Evolutionary conservation across 106 monocot species (phyloP).

Genomic region (Hemerocallis citrina): DNA sequence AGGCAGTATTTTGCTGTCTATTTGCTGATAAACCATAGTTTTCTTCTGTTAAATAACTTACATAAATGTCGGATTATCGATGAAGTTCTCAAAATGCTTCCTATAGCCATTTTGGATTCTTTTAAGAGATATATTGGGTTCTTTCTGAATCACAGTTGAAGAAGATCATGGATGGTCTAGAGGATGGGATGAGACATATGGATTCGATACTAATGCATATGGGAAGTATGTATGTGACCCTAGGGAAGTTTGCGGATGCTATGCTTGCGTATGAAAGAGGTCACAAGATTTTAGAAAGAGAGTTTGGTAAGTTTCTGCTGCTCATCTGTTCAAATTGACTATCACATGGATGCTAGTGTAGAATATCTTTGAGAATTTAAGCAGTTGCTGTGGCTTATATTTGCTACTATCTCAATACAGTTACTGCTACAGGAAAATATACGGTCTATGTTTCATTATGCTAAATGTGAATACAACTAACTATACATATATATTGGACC

Average conservation of each 20-base stretch:
- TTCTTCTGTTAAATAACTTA: not conserved
- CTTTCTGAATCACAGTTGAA: conserved; percentile 39
- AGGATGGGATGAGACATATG: conserved; percentile 32
- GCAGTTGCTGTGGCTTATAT: not conserved
- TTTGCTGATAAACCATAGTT: not conserved
- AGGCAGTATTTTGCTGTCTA: not conserved
- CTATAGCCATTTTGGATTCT: not conserved
- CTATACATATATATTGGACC: not conserved
- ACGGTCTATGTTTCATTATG: not conserved
- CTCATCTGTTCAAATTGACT: not conserved
- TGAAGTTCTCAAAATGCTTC: not conserved
- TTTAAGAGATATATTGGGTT: not conserved
- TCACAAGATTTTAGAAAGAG: conserved; percentile 49
- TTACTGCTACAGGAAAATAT: not conserved
- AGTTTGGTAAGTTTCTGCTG: conserved; percentile 54
- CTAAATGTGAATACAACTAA: not conserved
- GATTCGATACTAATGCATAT: conserved; percentile 78
- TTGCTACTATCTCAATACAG: not conserved
- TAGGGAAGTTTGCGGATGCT: conserved; percentile 68
- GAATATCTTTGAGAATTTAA: not conserved
- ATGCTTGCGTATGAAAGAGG: conserved; percentile 44
- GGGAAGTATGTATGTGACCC: conserved; percentile 56
- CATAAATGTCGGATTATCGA: not conserved
- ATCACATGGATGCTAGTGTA: not conserved
- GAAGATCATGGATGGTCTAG: conserved; percentile 33